Conservation (phyloP, 768 basidiomycete species). For the Boletus speciosus region DNA sequence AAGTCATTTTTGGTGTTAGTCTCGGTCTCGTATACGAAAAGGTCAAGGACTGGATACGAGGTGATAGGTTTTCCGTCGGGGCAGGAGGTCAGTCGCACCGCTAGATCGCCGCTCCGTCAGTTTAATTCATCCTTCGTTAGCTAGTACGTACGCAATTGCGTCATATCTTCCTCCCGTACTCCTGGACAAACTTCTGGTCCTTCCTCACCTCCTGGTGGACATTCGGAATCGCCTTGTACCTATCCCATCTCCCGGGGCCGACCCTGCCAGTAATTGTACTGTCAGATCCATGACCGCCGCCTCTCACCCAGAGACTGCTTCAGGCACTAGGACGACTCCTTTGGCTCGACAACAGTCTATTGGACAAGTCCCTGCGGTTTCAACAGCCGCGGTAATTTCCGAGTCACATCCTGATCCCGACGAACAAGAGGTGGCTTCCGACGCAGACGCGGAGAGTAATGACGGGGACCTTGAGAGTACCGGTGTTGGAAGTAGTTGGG, state of each 20-base stretch:
- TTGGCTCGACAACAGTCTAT: constrained; percentile 2
- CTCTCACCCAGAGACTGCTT: constrained; percentile 10
- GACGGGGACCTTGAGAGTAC: constrained; percentile 48
- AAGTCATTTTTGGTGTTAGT: constrained; percentile 41
- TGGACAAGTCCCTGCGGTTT: constrained; percentile 5
- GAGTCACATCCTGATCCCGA: constrained; percentile 12
- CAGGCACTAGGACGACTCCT: background rate
- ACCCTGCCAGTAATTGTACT: constrained; percentile 28
- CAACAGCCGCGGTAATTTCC: constrained; percentile 8
- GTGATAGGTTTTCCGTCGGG: constrained; percentile 69
- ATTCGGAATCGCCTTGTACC: constrained; percentile 60
- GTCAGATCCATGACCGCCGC: constrained; percentile 15
- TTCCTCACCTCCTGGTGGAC: constrained; percentile 63
- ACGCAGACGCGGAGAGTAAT: constrained; percentile 68
- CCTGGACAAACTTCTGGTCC: constrained; percentile 60
- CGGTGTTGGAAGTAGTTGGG: constrained; percentile 63
- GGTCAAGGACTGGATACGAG: constrained; percentile 55
- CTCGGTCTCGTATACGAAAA: constrained; percentile 40
- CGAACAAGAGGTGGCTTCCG: constrained; percentile 50
- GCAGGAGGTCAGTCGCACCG: constrained; percentile 61
- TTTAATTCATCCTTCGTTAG: constrained; percentile 36
- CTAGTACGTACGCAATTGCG: constrained; percentile 64
- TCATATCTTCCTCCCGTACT: constrained; percentile 65
- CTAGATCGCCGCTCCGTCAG: background rate
- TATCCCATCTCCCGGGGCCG: constrained; percentile 40